Conservation (phyloP, 2,329 filamentous ascomycete genomes). For the Colletotrichum tofieldiae region DNA sequence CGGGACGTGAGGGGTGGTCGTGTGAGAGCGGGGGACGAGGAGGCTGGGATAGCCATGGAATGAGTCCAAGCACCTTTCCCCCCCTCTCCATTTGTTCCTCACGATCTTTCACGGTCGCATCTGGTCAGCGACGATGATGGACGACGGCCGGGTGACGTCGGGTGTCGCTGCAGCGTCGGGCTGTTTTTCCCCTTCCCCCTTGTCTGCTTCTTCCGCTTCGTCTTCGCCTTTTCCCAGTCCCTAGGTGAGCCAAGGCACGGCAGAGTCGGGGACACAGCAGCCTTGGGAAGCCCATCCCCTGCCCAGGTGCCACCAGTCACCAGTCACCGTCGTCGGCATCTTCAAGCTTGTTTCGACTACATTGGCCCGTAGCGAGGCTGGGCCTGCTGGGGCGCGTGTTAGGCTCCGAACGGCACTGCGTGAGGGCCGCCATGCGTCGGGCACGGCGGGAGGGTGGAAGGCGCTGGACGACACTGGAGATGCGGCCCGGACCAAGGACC, state of each 20-base stretch:
- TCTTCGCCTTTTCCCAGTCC: background rate
- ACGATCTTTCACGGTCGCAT: background rate
- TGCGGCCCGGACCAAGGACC: constrained; percentile 1
- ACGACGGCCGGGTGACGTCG: background rate
- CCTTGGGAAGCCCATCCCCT: background rate
- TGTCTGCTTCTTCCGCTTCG: no score
- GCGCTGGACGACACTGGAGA: background rate
- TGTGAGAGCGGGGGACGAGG: constrained; percentile 7
- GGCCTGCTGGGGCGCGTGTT: constrained; percentile 34
- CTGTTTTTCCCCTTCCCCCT: background rate
- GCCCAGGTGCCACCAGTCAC: background rate
- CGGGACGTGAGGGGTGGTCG: background rate
- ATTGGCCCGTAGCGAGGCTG: constrained; percentile 24
- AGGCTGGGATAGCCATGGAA: constrained; percentile 10
- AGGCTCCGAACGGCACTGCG: constrained; percentile 17
- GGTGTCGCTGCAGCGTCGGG: constrained; percentile 25
- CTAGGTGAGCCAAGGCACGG: background rate
- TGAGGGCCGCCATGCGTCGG: constrained; percentile 10
- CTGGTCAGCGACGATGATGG: background rate
- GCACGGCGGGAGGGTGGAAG: constrained; percentile 7
- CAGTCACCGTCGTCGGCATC: constrained; percentile 3
- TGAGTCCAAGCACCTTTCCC: background rate
- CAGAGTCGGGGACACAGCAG: background rate
- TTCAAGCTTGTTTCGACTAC: constrained; percentile 31
- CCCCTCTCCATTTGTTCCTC: background rate